Percentiles rank a stretch among this genome's conserved stretches.
Evolutionary conservation across 2,329 filamentous ascomycete species (phyloP).

Genomic region (Arthrobotrys entomopaga): DNA sequence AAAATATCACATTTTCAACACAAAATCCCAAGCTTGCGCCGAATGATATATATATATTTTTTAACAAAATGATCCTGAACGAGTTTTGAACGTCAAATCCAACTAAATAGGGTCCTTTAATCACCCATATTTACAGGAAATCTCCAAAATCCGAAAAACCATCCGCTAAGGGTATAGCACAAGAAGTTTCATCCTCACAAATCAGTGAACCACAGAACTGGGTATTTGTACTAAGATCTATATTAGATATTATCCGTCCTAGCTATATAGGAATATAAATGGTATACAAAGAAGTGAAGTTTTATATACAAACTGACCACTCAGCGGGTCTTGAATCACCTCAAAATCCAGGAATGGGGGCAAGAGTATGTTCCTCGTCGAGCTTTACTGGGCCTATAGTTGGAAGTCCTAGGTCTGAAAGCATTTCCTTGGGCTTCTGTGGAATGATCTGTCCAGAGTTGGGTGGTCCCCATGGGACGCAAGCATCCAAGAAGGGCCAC

Average conservation of each 20-base stretch:
- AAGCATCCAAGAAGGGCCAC: constrained; percentile 37
- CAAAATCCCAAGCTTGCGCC: not conserved
- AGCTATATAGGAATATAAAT: not conserved
- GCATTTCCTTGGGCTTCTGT: constrained; percentile 2
- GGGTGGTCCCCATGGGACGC: constrained; percentile 29
- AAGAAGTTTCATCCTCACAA: not conserved
- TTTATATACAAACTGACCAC: no score
- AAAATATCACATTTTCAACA: no score
- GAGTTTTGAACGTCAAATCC: no score
- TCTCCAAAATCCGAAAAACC: no score
- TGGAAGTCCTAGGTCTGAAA: constrained; percentile 8
- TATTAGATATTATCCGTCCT: constrained; percentile 13
- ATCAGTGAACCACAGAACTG: not conserved
- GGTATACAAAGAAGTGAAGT: not conserved
- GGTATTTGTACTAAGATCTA: constrained; percentile 16
- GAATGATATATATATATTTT: no score
- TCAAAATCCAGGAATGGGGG: no score
- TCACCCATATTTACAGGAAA: no score
- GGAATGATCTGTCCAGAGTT: constrained; percentile 10
- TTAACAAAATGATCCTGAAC: no score
- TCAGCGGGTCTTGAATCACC: no score
- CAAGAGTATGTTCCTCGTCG: not conserved
- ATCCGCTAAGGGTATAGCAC: no score
- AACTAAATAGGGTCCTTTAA: no score
- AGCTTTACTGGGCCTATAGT: not conserved